Evolutionary conservation across 345 rosid species (phyloP), one percentile per base, ranked within the genome.

Genomic region (Triadica sebifera): DNA sequence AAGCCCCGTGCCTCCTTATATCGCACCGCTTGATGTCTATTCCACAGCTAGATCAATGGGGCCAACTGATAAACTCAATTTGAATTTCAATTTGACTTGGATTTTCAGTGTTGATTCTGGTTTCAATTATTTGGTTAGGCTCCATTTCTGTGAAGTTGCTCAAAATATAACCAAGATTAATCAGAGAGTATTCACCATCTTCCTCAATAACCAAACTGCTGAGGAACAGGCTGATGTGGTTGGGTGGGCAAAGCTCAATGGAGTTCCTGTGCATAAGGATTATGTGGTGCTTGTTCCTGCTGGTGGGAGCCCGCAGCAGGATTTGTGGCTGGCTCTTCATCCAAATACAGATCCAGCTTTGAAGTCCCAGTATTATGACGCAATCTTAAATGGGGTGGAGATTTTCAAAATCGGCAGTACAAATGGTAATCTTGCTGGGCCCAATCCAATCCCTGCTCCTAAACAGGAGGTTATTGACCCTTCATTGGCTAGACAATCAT

Each of bases 11-110:
- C 97, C 98, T 81, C 65, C 89, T 0, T 96, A 89, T 81, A 37
- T 83, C 71, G 96, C 99, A 2, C 99, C 99, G 0, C 39, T 0
- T 19, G 60, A 85, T 75, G 90, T 95, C 41, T 95, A 95, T 71
- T 37, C 88, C 5, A 90, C 94, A 2, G 94, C 96, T 1, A 86
- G 98, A 81, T 77, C 97, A 0, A 93, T 93, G 98, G 98, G 99
- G 69, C 92, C 92, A 0, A 39, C 67, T 17, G 7, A 80, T 56
- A 19, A 25, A 0, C 15, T 95, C 76, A 93, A 89, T 63, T 0
- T 53, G 75, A 86, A 90, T 65, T 95, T 73, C 84, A 89, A 95
- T 59, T 84, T 95, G 74, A 86, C 97, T 16, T 95, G 98, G 99
- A 53, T 91, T 67, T 90, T 95, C 76, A 81, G 89, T 43, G 81